Evolutionary conservation across 169 alveolate genomes (phyloP), one percentile per base, ranked within the genome.

Genomic region (Babesia divergens): DNA sequence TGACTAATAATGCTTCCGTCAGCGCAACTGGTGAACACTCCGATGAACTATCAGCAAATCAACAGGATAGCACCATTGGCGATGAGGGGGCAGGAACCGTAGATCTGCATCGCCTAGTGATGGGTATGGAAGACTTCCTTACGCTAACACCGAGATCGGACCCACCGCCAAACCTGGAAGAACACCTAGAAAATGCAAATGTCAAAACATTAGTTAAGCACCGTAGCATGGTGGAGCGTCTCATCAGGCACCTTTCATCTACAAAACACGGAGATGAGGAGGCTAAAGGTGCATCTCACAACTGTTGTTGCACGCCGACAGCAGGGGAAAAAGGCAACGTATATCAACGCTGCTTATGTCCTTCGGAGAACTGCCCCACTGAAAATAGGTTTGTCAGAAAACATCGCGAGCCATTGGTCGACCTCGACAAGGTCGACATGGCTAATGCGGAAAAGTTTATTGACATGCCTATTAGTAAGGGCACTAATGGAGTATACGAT

Each of bases 331-430:
- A 53, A 9, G 84, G 65, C 47, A 34, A 28, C 28, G 37, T 46
- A 9, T 47, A 50, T 47, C 49, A 67, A 31, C 64, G 86, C n/a
- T 77, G 86, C 51, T 59, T 55, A 11, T 47, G 46, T 20, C 82
- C 86, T 9, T 56, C 86, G 29, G 55, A 50, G 50, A 24, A 32
- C 47, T 77, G 86, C 34, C 86, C 86, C 7, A 31, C 37, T 49
- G 64, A 24, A 26, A 47, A 60, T 20, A 38, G 86, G 14, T 44
- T 77, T n/a, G 74, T 77, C 9, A 40, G 60, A 22, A 32, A 42
- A 35, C 22, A 34, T 60, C 28, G 72, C 35, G 9, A 11, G 28
- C 59, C 72, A 11, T 16, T 44, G 26, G 3, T 28, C 2, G 37
- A 28, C 34, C 60, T 62, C 31, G 72, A 62, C 11, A 35, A 62